Evolutionary conservation across 1,284 basidiomycete genomes (phyloP).

Genomic region (Malassezia japonica): DNA sequence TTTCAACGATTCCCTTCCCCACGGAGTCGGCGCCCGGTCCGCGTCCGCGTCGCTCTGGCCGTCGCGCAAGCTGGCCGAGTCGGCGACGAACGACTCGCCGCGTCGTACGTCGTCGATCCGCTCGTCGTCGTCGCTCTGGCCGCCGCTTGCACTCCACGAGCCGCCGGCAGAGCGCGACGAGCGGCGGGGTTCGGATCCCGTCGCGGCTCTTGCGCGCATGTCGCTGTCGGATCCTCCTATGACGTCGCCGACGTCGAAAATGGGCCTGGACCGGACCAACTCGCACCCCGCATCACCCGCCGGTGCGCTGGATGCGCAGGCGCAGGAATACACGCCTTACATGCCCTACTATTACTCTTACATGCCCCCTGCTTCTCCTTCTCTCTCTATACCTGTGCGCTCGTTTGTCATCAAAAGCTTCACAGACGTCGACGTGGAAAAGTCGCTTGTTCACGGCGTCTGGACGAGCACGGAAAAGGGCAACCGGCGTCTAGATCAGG

Average conservation of each 20-base stretch:
- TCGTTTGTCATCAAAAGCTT: slow-evolving; percentile 48
- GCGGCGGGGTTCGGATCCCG: background rate
- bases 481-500: slow-evolving; percentile 40
- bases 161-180: background rate
- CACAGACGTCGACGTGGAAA: slow-evolving; percentile 45
- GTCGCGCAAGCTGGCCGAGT: background rate
- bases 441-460: slow-evolving; percentile 42
- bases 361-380: too few species aligned
- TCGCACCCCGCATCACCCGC: background rate
- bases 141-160: background rate
- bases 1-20: background rate
- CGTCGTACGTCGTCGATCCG: background rate
- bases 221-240: background rate
- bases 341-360: background rate
- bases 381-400: slow-evolving; percentile 20
- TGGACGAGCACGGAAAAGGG: slow-evolving; percentile 48
- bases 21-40: background rate
- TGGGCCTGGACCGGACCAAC: too few species aligned
- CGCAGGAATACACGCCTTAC: background rate
- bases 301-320: background rate
- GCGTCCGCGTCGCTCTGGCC: background rate
- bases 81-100: background rate
- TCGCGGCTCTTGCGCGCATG: background rate
- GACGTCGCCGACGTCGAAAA: background rate
- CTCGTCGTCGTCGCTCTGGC: background rate